Evolutionary conservation across 2,329 filamentous ascomycete genomes (phyloP).

Genomic region (Epichloe uncinata): DNA sequence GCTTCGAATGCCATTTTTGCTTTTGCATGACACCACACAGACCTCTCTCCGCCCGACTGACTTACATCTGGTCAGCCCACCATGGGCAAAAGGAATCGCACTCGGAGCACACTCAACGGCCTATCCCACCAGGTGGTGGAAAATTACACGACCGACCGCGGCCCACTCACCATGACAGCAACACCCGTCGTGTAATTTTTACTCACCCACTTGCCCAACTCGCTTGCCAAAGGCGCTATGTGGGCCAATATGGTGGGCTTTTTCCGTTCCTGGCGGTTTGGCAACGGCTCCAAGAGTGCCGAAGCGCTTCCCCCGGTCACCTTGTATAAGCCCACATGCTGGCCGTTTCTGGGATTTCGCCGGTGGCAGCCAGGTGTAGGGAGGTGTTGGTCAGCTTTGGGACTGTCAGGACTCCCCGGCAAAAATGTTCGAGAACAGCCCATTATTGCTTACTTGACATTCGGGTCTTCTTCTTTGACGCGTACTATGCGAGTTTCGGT

Average conservation of each 20-base stretch:
- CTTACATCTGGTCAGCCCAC: background rate
- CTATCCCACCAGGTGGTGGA: too few species aligned
- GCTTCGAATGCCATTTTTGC: background rate
- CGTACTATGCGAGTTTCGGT: background rate
- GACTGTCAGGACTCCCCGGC: background rate
- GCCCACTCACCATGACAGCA: background rate
- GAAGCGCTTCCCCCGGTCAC: background rate
- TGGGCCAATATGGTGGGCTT: background rate
- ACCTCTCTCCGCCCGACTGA: too few species aligned
- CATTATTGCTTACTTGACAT: background rate
- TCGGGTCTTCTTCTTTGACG: too few species aligned
- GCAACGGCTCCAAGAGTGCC: background rate
- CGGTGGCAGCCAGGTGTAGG: background rate
- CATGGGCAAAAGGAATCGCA: background rate
- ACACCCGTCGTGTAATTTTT: too few species aligned
- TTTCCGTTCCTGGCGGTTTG: background rate
- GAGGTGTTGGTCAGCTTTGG: background rate
- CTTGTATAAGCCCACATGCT: background rate
- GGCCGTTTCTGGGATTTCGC: background rate
- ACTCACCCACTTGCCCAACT: background rate
- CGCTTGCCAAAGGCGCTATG: conserved; percentile 4
- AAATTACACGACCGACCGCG: background rate
- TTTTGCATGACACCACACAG: background rate
- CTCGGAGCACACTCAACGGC: background rate
- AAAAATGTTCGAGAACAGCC: background rate